phyloP scores from a whole-genome alignment of 208 protist genomes.

The Trypanosoma theileri region DNA sequence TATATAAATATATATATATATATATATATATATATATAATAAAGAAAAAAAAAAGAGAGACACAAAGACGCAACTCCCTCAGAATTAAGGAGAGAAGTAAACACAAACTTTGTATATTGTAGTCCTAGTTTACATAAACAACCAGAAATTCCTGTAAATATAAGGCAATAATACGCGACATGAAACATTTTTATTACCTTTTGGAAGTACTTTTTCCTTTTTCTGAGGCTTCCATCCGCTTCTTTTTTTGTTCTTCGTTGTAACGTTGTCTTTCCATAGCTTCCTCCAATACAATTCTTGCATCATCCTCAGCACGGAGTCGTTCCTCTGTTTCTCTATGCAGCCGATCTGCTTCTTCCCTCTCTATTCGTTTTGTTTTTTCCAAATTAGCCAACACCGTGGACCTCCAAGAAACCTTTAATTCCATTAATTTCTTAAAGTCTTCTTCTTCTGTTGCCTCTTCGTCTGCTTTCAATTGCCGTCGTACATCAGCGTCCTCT shows the following conservation, averaged over 20 bases:
- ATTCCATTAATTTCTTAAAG: slow-evolving; percentile 33
- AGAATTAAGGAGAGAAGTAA: not conserved
- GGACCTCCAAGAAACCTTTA: slow-evolving; percentile 36
- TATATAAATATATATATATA: slow-evolving; percentile 9
- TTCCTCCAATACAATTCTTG: slow-evolving; percentile 69
- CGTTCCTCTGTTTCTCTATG: slow-evolving; percentile 68
- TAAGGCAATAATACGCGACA: not conserved
- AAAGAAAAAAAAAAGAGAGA: not conserved
- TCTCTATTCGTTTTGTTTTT: slow-evolving; percentile 26
- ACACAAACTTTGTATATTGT: not conserved
- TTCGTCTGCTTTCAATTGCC: slow-evolving; percentile 32
- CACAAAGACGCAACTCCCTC: not conserved
- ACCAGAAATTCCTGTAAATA: not conserved
- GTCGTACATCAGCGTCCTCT: slow-evolving; percentile 61
- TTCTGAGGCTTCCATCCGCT: slow-evolving; percentile 55
- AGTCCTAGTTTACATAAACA: too few species aligned
- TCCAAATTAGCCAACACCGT: slow-evolving; percentile 31
- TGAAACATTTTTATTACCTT: slow-evolving; percentile 7
- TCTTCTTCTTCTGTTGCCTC: slow-evolving; percentile 49
- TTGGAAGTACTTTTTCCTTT: slow-evolving; percentile 43
- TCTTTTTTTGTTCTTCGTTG: slow-evolving; percentile 69
- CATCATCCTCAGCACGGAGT: slow-evolving; percentile 70
- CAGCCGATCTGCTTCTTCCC: slow-evolving; percentile 68
- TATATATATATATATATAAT: slow-evolving; percentile 9
- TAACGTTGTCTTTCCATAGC: slow-evolving; percentile 61